phyloP scores from a whole-genome alignment of 208 protist genomes.

The Crithidia thermophila region DNA sequence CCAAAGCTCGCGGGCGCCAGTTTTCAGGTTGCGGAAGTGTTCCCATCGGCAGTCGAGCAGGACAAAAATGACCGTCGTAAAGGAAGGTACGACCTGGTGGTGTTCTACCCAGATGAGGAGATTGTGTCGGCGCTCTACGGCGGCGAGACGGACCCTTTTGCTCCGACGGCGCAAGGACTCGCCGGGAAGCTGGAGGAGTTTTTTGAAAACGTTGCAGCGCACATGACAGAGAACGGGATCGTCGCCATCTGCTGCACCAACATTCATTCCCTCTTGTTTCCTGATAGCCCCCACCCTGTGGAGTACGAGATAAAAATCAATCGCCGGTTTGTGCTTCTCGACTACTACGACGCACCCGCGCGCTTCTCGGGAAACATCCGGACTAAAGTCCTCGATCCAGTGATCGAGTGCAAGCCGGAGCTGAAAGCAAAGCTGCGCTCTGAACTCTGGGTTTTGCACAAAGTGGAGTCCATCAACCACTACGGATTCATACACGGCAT shows the following conservation, averaged over 20 bases:
- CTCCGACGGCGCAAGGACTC: constrained; percentile 58
- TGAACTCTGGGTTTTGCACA: constrained; percentile 89
- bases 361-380: constrained; percentile 38
- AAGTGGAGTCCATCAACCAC: constrained; percentile 66
- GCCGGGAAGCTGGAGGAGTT: constrained; percentile 78
- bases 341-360: constrained; percentile 89
- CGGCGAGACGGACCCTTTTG: constrained; percentile 44
- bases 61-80: neutral
- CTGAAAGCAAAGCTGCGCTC: constrained; percentile 61
- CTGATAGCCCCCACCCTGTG: constrained; percentile 70
- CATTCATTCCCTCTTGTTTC: constrained; percentile 66
- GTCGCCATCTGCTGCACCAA: constrained; percentile 86
- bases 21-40: constrained; percentile 79
- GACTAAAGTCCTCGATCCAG: constrained; percentile 29
- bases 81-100: constrained; percentile 70
- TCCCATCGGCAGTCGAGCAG: constrained; percentile 30
- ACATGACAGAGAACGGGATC: constrained; percentile 78
- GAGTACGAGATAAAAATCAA: constrained; percentile 92
- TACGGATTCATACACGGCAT: constrained; percentile 88
- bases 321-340: constrained; percentile 86
- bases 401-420: constrained; percentile 23
- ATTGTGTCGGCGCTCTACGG: constrained; percentile 44
- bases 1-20: constrained; percentile 55
- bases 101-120: constrained; percentile 82
- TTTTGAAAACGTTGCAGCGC: constrained; percentile 68